Conservation (phyloP, 2,329 filamentous ascomycete genomes). For the Fusarium multiceps region DNA sequence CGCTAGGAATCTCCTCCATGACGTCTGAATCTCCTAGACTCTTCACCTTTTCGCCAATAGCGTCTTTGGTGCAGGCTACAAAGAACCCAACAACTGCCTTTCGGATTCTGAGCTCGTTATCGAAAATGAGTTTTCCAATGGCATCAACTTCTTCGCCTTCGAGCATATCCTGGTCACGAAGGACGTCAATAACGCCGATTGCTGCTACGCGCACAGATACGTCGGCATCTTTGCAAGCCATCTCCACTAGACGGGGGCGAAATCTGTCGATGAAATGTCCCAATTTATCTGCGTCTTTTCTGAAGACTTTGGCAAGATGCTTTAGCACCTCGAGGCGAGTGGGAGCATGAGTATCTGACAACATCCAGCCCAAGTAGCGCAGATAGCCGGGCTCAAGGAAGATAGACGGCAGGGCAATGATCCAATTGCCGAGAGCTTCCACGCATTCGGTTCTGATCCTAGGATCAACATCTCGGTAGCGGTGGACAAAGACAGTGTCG, state of each 20-base stretch:
- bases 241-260: slow-evolving; percentile 86
- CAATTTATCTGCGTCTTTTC: slow-evolving; percentile 82
- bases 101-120: slow-evolving; percentile 83
- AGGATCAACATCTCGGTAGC: slow-evolving; percentile 93
- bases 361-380: slow-evolving; percentile 93
- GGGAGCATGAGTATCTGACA: slow-evolving; percentile 81
- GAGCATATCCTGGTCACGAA: slow-evolving; percentile 86
- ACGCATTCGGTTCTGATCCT: slow-evolving; percentile 91
- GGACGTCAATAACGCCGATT: slow-evolving; percentile 82
- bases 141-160: slow-evolving; percentile 92
- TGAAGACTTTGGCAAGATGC: slow-evolving; percentile 83
- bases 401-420: slow-evolving; percentile 81
- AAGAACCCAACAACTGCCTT: slow-evolving; percentile 94
- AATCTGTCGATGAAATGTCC: slow-evolving; percentile 96
- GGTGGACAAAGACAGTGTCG: slow-evolving; percentile 91
- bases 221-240: slow-evolving; percentile 88
- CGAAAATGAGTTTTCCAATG: slow-evolving; percentile 88
- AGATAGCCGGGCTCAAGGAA: slow-evolving; percentile 94
- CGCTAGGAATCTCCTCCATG: slow-evolving; percentile 77
- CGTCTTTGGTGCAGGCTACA: slow-evolving; percentile 84
- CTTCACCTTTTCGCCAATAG: slow-evolving; percentile 82
- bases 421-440: slow-evolving; percentile 88
- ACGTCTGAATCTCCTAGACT: slow-evolving; percentile 84
- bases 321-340: slow-evolving; percentile 88
- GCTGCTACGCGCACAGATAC: slow-evolving; percentile 81